Conservation (phyloP, 441 rosid species). For the Mallotus repandus region DNA sequence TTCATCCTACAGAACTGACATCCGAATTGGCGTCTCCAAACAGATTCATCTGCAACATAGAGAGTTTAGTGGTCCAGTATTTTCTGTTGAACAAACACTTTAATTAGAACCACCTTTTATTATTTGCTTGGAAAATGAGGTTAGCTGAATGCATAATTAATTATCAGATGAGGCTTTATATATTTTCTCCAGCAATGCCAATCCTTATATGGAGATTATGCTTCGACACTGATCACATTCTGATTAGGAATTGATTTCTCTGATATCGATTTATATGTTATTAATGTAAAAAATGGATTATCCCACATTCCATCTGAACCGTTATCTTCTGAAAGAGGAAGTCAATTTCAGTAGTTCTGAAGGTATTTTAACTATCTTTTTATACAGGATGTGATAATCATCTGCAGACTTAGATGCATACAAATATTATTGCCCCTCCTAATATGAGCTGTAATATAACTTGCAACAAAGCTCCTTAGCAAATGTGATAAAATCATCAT, state of each 20-base stretch:
- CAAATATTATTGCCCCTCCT: neutral
- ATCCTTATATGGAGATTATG: neutral
- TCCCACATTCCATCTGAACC: neutral
- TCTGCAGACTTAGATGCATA: neutral
- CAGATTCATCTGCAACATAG: neutral
- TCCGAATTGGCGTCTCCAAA: slow-evolving; percentile 1
- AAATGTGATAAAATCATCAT: neutral
- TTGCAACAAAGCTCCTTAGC: neutral
- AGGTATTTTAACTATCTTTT: neutral
- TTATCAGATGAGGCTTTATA: neutral
- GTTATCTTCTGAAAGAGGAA: neutral
- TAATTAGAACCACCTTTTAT: neutral
- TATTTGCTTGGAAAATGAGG: neutral
- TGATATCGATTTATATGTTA: too few species aligned
- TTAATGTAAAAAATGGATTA: neutral
- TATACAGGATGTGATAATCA: too few species aligned
- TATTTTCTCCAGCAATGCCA: neutral
- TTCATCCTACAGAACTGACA: neutral
- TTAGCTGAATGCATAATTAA: neutral
- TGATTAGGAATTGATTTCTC: neutral
- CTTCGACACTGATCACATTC: neutral
- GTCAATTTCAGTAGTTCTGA: neutral
- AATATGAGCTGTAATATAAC: neutral
- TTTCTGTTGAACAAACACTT: neutral
- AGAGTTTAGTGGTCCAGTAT: neutral